Evolutionary conservation across 805 yeast genomes (phyloP), one percentile per base, ranked within the genome.

Genomic region (Schwanniomyces sp.): DNA sequence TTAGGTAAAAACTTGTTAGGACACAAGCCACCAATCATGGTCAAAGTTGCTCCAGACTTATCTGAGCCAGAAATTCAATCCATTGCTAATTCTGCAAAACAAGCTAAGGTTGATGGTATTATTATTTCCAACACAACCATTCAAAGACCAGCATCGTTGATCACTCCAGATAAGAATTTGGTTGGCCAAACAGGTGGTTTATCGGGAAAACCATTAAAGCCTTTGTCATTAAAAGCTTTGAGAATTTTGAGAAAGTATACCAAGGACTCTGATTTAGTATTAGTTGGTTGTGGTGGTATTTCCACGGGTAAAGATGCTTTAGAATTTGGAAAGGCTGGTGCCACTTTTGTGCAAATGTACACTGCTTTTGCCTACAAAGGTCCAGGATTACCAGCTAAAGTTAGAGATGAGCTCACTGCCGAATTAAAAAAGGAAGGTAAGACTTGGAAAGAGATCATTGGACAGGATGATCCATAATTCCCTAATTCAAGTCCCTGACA

Each of bases 231-330:
- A 49, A 70, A 81, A 52, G 94, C 96, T 0, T 74, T 92, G 55
- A 79, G 76, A 50, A 69, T 79, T 1, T 81, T 92, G 56, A 82
- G 94, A 48, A 84, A 87, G 56, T 78, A 87, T 61, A 80, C 96
- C 32, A 89, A 89, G 58, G 88, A 81, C 51, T 78, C 86, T 1
- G 76, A 82, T 45, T 66, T 91, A 53, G 87, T 91, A 2, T 76
- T 92, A 38, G 79, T 92, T 54, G 98, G 98, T 29, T 91, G 97
- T 69, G 98, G 98, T 48, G 98, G 98, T 54, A 90, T 92, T 55
- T 75, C 86, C n/a, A 69, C 75, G 21, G 98, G 96, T 47, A 76
- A 82, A 53, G 98, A 92, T 62, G 97, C 91, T 0, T 71, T 91
- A 42, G 97, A 91, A 55, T 92, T 85, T 66, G 96, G 94, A 29